Percentiles rank a stretch among this genome's conserved stretches.
These are phyloP conservation scores for Penicillium sp. DNA, from an alignment of 2,329 filamentous ascomycete genomes.

Conservation along the genomic window DNA sequence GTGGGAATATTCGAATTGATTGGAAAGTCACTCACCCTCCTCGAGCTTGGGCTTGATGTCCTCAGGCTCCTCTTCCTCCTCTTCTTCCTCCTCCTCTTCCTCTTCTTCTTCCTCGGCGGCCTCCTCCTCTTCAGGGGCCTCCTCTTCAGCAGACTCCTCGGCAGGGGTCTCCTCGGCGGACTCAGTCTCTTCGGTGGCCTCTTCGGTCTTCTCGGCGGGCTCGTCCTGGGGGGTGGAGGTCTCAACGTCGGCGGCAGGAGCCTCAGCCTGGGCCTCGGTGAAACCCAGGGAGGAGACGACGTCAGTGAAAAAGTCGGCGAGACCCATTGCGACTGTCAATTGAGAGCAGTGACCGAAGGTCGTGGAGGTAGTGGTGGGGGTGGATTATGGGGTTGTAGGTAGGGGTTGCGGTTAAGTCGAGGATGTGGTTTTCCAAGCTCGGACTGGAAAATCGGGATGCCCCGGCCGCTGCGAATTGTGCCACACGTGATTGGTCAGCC, in stretches of 20 bases:
- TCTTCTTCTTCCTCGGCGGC: slow-evolving; percentile 69
- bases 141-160: slow-evolving; percentile 53
- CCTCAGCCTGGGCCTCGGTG: slow-evolving; percentile 64
- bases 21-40: slow-evolving; percentile 72
- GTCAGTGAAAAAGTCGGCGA: slow-evolving; percentile 68
- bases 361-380: slow-evolving; percentile 25
- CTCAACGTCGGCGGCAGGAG: slow-evolving; percentile 57
- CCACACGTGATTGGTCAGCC: slow-evolving; percentile 45
- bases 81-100: slow-evolving; percentile 80
- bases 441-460: slow-evolving; percentile 47
- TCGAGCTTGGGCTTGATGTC: slow-evolving; percentile 88
- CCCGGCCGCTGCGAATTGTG: slow-evolving; percentile 46
- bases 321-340: slow-evolving; percentile 59
- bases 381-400: slow-evolving; percentile 24
- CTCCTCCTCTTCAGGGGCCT: slow-evolving; percentile 56
- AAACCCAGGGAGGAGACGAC: slow-evolving; percentile 68
- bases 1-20: not conserved
- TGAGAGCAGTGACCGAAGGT: slow-evolving; percentile 33
- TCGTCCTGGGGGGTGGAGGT: slow-evolving; percentile 52
- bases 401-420: slow-evolving; percentile 37
- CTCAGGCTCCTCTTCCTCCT: slow-evolving; percentile 80
- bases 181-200: slow-evolving; percentile 33
- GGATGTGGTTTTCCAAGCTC: slow-evolving; percentile 43
- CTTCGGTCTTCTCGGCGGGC: slow-evolving; percentile 43
- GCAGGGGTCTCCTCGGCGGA: slow-evolving; percentile 42